Base-by-base conservation (phyloP, 2,329 filamentous ascomycete genomes). In the Graphilbum ipis-grandicollis region DNA sequence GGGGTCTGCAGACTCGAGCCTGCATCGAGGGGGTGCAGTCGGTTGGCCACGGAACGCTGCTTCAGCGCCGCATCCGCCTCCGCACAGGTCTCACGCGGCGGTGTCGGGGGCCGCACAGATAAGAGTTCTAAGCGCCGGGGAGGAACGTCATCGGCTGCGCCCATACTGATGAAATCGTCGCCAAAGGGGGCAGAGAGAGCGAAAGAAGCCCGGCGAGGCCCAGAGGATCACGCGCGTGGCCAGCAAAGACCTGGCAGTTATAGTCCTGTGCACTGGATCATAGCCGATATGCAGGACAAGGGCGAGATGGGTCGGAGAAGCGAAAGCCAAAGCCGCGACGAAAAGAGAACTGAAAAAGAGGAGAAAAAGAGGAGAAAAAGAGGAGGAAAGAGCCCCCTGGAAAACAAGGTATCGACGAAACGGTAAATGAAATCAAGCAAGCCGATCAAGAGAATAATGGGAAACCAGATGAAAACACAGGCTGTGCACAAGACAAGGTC, bases 21-120 rank as follows among this genome's bases (percentile, higher is more conserved):
- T 19, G 53, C 51, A 43, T 66, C 56, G 48, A 59, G 48, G n/a
- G 56, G 45, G 25, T 18, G 17, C 6, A 9, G 8, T 19, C 18
- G 18, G 19, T 12, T 15, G 6, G 12, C 23, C 15, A 40, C 19
- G 4, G 22, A 19, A 15, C 14, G n/a, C 21, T 26, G 32, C 29
- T 35, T 40, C 32, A 22, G 17, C 4, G 21, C 34, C 3, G 19
- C 14, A 18, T 40, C 55, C 39, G 48, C 38, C 30, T 62, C 59
- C 46, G 52, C 51, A 22, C 52, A 55, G 26, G 63, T 57, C 50
- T 71, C 70, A 46, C 66, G 66, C n/a, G 75, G 75, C 33, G 75
- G 75, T 25, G 75, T 80, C n/a, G 75, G 75, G 19, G 75, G 75
- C 53, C 72, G 66, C 42, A 68, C 54, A 43, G 65, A 59, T 37